A percentile compares a stretch with the other conserved stretches of the same genome.
Evolutionary conservation across 2,329 filamentous ascomycete species (phyloP).

Genomic region (Penicillium freii): DNA sequence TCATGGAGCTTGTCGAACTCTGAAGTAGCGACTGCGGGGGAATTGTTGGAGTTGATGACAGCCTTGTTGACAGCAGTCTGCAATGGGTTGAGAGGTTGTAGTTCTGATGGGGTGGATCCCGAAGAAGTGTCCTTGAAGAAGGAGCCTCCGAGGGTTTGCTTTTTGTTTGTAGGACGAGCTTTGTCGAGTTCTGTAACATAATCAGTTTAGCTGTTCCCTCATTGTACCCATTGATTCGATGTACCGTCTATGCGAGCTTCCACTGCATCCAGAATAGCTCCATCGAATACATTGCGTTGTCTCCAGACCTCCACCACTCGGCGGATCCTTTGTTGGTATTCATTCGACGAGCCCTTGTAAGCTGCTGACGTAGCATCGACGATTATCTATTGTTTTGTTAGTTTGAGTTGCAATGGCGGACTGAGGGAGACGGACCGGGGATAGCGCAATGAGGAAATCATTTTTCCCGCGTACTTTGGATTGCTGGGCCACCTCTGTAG

Average conservation of each 20-base stretch:
- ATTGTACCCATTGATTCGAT: conserved; percentile 17
- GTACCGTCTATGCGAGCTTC: conserved; percentile 76
- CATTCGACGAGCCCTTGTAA: conserved; percentile 82
- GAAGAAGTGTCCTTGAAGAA: conserved; percentile 62
- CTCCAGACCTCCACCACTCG: conserved; percentile 95
- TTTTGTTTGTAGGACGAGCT: conserved; percentile 52
- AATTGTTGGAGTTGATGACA: conserved; percentile 63
- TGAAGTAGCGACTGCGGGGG: conserved; percentile 67
- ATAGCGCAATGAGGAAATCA: conserved; percentile 89
- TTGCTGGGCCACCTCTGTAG: conserved; percentile 86
- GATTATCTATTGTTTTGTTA: conserved; percentile 58
- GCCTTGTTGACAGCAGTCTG: conserved; percentile 74
- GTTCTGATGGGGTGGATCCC: conserved; percentile 67
- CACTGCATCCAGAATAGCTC: conserved; percentile 73
- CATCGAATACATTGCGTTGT: conserved; percentile 79
- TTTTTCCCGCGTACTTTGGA: conserved; percentile 89
- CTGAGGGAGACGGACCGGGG: conserved; percentile 55
- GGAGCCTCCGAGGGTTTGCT: conserved; percentile 62
- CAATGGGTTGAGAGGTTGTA: conserved; percentile 69
- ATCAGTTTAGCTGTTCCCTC: not conserved
- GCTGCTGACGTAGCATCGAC: conserved; percentile 86
- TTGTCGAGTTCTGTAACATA: conserved; percentile 55
- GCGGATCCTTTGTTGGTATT: conserved; percentile 82
- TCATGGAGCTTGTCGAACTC: conserved; percentile 85
- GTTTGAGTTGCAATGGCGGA: not conserved